phyloP scores from a whole-genome alignment of 2,329 filamentous ascomycete species.

The Fusarium transvaalense region DNA sequence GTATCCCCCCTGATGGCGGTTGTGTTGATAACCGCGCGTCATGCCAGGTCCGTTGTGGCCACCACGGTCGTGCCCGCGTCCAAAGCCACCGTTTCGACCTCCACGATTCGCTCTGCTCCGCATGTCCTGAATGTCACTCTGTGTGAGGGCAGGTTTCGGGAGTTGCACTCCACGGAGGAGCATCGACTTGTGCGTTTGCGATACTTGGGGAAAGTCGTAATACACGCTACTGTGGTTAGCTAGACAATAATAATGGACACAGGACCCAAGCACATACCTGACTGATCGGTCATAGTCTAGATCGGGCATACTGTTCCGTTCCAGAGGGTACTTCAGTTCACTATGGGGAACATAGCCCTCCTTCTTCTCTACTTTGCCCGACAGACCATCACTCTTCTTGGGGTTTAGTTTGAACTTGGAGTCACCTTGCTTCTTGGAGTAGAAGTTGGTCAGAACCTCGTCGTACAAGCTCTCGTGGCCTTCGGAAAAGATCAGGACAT shows the following conservation, averaged over 20 bases:
- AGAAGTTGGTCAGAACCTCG: constrained; percentile 86
- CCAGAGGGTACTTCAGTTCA: constrained; percentile 81
- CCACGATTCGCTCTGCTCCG: constrained; percentile 72
- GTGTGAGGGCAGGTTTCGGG: constrained; percentile 77
- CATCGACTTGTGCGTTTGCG: constrained; percentile 90
- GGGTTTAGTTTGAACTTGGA: constrained; percentile 80
- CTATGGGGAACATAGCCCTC: constrained; percentile 87
- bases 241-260: background rate
- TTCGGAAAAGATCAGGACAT: constrained; percentile 87
- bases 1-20: constrained; percentile 42
- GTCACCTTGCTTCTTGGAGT: constrained; percentile 84
- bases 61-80: constrained; percentile 45
- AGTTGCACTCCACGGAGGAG: constrained; percentile 86
- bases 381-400: constrained; percentile 79
- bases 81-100: constrained; percentile 49
- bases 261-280: constrained; percentile 67
- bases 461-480: constrained; percentile 84
- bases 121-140: constrained; percentile 80
- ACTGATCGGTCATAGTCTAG: constrained; percentile 89
- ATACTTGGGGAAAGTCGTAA: constrained; percentile 83
- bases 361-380: constrained; percentile 85
- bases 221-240: constrained; percentile 72
- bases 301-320: constrained; percentile 77
- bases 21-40: constrained; percentile 37
- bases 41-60: constrained; percentile 49